Evolutionary conservation across 345 rosid species (phyloP).

Genomic region (Eucalyptus marginata): DNA sequence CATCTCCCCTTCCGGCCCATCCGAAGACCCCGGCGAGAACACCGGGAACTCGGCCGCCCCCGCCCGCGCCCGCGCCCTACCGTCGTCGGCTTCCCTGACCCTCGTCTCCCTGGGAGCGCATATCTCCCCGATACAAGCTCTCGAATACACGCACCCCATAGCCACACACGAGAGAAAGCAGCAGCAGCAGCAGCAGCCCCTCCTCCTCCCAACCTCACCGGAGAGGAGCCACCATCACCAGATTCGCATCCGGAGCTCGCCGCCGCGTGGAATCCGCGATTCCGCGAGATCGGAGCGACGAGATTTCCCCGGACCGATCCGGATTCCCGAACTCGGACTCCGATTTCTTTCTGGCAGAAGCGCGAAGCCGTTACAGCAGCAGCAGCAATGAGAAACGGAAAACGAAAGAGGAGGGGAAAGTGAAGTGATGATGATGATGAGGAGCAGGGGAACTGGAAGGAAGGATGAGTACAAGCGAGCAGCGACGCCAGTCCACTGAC

Average conservation of each 20-base stretch:
- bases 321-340: not conserved
- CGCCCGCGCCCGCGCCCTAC: not conserved
- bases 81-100: constrained; percentile 11
- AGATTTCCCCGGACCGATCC: too few relatives aligned
- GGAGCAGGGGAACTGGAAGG: not conserved
- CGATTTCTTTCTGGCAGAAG: not conserved
- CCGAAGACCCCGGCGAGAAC: constrained; percentile 32
- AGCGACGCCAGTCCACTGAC: not conserved
- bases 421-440: not conserved
- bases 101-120: constrained; percentile 56
- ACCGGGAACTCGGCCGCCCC: constrained; percentile 29
- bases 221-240: not conserved
- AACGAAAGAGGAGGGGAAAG: not conserved
- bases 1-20: constrained; percentile 29
- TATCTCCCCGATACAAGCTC: constrained; percentile 89
- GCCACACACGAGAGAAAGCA: not conserved
- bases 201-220: not conserved
- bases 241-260: not conserved
- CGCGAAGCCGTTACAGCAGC: not conserved
- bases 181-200: not conserved
- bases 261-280: not conserved
- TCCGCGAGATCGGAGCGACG: too few relatives aligned
- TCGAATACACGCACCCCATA: constrained; percentile 95
- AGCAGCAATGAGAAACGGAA: not conserved
- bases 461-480: not conserved